phyloP scores from a whole-genome alignment of 2,329 filamentous ascomycete genomes.

The Aspergillus fructus region DNA sequence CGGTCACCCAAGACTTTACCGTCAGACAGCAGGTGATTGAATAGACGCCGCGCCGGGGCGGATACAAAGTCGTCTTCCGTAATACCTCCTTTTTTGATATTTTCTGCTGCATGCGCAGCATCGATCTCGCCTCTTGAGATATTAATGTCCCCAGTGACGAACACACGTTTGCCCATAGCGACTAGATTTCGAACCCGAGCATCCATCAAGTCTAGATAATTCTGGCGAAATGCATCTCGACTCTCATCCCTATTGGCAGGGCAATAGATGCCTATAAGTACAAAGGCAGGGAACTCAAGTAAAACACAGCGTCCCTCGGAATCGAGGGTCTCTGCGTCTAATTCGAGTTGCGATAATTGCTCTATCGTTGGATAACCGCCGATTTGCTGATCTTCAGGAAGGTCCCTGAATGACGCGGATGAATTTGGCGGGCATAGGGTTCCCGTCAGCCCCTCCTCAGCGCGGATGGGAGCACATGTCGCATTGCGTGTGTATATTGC shows the following conservation, averaged over 20 bases:
- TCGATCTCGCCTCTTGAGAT: conserved; percentile 70
- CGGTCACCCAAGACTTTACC: conserved; percentile 65
- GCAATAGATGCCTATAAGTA: conserved; percentile 88
- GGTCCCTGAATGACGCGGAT: conserved; percentile 68
- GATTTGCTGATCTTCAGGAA: conserved; percentile 72
- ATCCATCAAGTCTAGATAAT: conserved; percentile 78
- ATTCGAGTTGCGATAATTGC: conserved; percentile 61
- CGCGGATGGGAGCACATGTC: conserved; percentile 79
- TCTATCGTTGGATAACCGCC: conserved; percentile 77
- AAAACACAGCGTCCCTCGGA: conserved; percentile 89
- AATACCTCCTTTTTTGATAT: conserved; percentile 67
- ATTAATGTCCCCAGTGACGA: conserved; percentile 87
- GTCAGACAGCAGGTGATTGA: conserved; percentile 80
- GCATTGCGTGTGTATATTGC: conserved; percentile 91
- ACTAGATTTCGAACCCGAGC: conserved; percentile 80
- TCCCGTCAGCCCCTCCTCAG: conserved; percentile 92
- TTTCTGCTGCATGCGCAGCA: conserved; percentile 70
- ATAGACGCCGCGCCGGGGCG: conserved; percentile 69
- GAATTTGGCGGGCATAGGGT: conserved; percentile 72
- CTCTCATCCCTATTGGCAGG: conserved; percentile 85
- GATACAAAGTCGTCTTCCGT: conserved; percentile 71
- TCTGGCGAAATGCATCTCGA: conserved; percentile 76
- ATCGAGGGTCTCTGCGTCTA: conserved; percentile 75
- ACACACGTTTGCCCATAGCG: conserved; percentile 75
- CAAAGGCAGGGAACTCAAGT: conserved; percentile 91